phyloP scores from a whole-genome alignment of 1,284 basidiomycete genomes.

The Sutorius eximius region DNA sequence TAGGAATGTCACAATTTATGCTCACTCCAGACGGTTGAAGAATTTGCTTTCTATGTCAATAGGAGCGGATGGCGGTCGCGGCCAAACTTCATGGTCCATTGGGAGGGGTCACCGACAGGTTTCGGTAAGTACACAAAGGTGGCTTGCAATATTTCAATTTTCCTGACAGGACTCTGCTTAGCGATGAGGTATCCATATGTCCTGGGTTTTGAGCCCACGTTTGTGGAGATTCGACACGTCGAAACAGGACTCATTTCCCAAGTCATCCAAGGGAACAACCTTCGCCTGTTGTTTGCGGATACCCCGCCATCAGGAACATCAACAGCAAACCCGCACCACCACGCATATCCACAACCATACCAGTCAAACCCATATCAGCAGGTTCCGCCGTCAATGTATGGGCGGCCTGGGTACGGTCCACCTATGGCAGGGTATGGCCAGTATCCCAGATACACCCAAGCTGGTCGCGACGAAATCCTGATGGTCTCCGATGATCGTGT shows the following conservation, averaged over 20 bases:
- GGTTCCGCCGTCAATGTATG: constrained; percentile 26
- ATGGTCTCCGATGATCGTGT: constrained; percentile 81
- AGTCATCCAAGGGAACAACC: constrained; percentile 91
- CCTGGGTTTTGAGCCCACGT: constrained; percentile 94
- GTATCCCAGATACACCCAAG: constrained; percentile 43
- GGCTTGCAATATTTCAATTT: background rate
- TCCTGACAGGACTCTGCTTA: constrained; percentile 34
- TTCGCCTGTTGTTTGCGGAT: constrained; percentile 91
- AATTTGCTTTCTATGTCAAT: constrained; percentile 99
- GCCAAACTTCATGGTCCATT: constrained; percentile 91
- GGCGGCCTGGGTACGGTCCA: constrained; percentile 45
- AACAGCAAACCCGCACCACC: constrained; percentile 35
- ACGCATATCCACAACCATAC: constrained; percentile 37
- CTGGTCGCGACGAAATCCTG: constrained; percentile 73
- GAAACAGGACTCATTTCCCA: constrained; percentile 91
- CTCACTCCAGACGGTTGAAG: constrained; percentile 42
- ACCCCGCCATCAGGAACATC: constrained; percentile 83
- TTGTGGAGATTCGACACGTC: constrained; percentile 96
- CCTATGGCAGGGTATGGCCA: constrained; percentile 38
- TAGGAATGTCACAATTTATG: background rate
- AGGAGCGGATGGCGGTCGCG: constrained; percentile 93
- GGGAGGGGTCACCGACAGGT: constrained; percentile 93
- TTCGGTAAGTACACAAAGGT: constrained; percentile 68
- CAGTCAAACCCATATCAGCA: constrained; percentile 40
- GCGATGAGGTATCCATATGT: constrained; percentile 97